Evolutionary conservation across 2,329 filamentous ascomycete genomes (phyloP), one percentile per base, ranked within the genome.

Genomic region (Karstenula rhodostoma): DNA sequence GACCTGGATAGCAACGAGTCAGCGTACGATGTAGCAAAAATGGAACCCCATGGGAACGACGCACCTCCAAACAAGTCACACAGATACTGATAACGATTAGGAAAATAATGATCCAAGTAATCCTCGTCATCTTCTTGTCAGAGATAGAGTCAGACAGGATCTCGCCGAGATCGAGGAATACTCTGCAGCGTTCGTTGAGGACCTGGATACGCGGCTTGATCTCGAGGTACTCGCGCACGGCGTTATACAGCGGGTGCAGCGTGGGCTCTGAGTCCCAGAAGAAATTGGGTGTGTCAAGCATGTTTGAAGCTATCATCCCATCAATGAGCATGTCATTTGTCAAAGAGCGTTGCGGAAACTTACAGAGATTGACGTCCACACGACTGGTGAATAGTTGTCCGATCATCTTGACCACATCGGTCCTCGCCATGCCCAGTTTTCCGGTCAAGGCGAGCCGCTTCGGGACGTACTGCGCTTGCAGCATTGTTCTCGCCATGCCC

Each of bases 211-310:
- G 92, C 8, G 91, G 93, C 73, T 96, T 94, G 77, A 99, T 98
- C 75, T 99, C 95, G 62, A 99, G 90, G 75, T 99, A 99, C 77
- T 98, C 95, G 70, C 95, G 92, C 53, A 98, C 93, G 61, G 94
- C 95, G 60, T 88, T 89, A 81, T 99, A 99, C 29, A 99, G 88
- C 0, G 95, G 95, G 76, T 97, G 93, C 0, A 99, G 85, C 0
- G 93, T 97, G 19, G 95, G 95, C 76, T 99, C 95, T 12, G 92
- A 92, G 77, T 98, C 94, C 95, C 95, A 99, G 85, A 98, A 96
- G 85, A 97, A 97, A 76, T 94, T 96, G 62, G 94, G 94, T 0
- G 96, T 93, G 77, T 97, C 94, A 59, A 97, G 90, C 77, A 97
- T 94, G 75, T 98, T 98, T 22, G 92, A 96, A 61, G 93, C 93